These are phyloP conservation scores for Retiboletus fuscus DNA, from an alignment of 1,284 basidiomycete genomes.

Conservation along the genomic window DNA sequence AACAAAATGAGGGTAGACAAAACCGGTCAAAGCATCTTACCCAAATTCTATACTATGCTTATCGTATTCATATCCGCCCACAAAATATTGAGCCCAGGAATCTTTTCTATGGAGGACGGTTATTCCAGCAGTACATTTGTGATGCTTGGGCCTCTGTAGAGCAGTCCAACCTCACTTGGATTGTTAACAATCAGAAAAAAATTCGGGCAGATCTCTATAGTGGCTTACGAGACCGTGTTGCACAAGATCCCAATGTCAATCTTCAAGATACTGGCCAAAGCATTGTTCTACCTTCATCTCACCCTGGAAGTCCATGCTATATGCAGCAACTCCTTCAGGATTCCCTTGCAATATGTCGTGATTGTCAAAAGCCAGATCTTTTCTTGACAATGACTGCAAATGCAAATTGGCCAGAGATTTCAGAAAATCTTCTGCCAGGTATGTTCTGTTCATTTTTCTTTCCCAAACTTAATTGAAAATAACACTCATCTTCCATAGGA, in stretches of 20 bases:
- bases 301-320: background rate
- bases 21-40: too few relatives aligned
- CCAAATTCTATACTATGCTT: background rate
- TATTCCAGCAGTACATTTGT: slow-evolving; percentile 5
- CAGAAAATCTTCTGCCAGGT: background rate
- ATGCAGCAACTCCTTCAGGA: background rate
- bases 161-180: background rate
- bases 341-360: background rate
- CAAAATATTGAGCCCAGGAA: background rate
- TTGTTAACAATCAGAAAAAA: slow-evolving; percentile 5
- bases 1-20: too few relatives aligned
- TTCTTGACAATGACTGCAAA: background rate
- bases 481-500: slow-evolving; percentile 12
- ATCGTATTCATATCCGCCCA: background rate
- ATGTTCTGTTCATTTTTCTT: too few relatives aligned
- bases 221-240: slow-evolving; percentile 1
- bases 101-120: background rate
- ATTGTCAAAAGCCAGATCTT: background rate
- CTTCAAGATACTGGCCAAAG: background rate
- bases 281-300: background rate
- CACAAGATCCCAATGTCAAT: background rate
- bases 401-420: background rate
- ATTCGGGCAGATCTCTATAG: background rate
- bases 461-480: background rate
- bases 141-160: slow-evolving; percentile 8